Conservation (phyloP, 2,329 filamentous ascomycete species). For the Phaeomoniella chlamydospora region DNA sequence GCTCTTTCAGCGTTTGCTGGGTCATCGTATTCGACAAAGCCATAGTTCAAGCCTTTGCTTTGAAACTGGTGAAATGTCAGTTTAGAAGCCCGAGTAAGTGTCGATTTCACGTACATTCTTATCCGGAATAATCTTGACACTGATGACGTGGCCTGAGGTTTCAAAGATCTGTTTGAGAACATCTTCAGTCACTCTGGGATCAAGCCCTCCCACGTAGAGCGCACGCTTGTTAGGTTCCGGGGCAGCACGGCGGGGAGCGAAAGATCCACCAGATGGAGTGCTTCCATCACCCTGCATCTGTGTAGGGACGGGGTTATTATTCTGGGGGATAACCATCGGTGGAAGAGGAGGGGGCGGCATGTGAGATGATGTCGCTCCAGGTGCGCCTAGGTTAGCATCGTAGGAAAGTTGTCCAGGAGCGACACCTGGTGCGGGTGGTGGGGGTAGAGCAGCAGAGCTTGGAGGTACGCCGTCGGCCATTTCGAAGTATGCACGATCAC, state of each 20-base stretch:
- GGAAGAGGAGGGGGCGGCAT: conserved; percentile 86
- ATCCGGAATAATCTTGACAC: conserved; percentile 98
- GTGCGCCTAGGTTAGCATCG: conserved; percentile 55
- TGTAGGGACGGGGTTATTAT: conserved; percentile 88
- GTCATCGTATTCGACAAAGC: conserved; percentile 97
- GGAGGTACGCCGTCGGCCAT: conserved; percentile 69
- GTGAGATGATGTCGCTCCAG: conserved; percentile 35
- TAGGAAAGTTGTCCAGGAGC: conserved; percentile 54
- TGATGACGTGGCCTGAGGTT: conserved; percentile 94
- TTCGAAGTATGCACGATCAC: conserved; percentile 16
- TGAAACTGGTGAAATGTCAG: conserved; percentile 29
- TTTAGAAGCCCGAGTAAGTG: conserved; percentile 3
- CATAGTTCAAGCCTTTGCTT: conserved; percentile 97
- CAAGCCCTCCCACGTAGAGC: conserved; percentile 86
- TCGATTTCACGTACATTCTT: conserved; percentile 67
- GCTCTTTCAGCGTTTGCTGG: conserved; percentile 90
- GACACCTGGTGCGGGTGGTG: conserved; percentile 51
- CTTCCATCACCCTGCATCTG: conserved; percentile 48
- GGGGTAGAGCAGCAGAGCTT: conserved; percentile 51
- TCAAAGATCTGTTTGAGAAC: conserved; percentile 96
- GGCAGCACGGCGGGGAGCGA: conserved; percentile 57
- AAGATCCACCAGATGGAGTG: background rate
- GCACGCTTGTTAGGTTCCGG: conserved; percentile 98
- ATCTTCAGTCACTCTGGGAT: conserved; percentile 90
- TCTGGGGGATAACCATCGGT: conserved; percentile 75